Conservation (phyloP, 768 basidiomycete species). For the Suillus alpinus region DNA sequence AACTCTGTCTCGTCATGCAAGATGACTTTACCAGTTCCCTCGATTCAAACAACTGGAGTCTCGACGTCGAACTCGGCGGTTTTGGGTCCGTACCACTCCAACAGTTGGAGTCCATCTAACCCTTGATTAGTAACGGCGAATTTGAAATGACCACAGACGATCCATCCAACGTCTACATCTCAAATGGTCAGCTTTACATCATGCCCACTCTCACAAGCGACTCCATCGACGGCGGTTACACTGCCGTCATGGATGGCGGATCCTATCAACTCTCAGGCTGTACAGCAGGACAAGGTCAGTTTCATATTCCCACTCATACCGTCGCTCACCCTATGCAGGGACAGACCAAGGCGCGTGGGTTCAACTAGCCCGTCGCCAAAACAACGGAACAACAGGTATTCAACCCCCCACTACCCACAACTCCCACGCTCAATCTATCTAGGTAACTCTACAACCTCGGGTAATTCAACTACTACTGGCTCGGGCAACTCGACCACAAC, state of each 20-base stretch:
- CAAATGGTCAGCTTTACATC: constrained; percentile 54
- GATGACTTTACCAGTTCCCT: constrained; percentile 47
- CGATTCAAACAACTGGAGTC: constrained; percentile 43
- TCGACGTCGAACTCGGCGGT: constrained; percentile 53
- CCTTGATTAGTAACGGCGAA: constrained; percentile 39
- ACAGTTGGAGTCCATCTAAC: not conserved
- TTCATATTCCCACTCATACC: not conserved
- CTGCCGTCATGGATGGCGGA: constrained; percentile 39
- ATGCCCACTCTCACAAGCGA: constrained; percentile 58
- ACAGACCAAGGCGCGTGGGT: constrained; percentile 25
- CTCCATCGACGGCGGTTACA: constrained; percentile 33
- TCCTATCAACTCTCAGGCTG: constrained; percentile 37
- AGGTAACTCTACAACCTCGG: not conserved
- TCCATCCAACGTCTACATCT: constrained; percentile 40
- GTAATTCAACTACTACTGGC: constrained; percentile 21
- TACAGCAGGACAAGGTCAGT: constrained; percentile 14
- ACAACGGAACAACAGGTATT: constrained; percentile 34
- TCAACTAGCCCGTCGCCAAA: constrained; percentile 9
- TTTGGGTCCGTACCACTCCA: constrained; percentile 35
- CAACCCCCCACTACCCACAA: not conserved
- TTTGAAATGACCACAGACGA: constrained; percentile 54
- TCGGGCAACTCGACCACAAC: constrained; percentile 22
- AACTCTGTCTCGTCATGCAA: constrained; percentile 44
- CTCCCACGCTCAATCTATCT: not conserved
- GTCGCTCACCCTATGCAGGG: constrained; percentile 5